Percentiles rank a stretch among this genome's conserved stretches.
Conservation (phyloP, 2,329 filamentous ascomycete species). For the Sphaerostilbella broomeana region DNA sequence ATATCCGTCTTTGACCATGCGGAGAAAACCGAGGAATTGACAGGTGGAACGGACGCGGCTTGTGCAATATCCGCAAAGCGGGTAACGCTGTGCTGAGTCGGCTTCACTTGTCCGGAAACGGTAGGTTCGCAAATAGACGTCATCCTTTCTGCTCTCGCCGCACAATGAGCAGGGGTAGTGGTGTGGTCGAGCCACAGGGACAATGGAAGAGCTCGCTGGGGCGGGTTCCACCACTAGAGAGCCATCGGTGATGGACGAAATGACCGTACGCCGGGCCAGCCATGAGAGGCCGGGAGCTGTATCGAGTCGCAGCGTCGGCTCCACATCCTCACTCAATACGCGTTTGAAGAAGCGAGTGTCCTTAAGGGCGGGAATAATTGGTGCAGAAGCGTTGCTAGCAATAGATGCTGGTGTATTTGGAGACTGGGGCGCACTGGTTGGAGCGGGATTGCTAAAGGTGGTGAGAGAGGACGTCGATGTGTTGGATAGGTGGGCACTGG, state of each 20-base stretch:
- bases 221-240: constrained; percentile 86
- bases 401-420: constrained; percentile 52
- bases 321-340: constrained; percentile 80
- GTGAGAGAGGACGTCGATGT: constrained; percentile 55
- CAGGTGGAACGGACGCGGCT: constrained; percentile 78
- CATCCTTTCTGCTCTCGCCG: constrained; percentile 70
- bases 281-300: constrained; percentile 86
- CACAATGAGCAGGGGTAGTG: constrained; percentile 75
- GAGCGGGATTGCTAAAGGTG: constrained; percentile 37
- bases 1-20: constrained; percentile 87
- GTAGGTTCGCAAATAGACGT: constrained; percentile 69
- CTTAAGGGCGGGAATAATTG: constrained; percentile 59
- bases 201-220: constrained; percentile 50
- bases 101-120: constrained; percentile 84
- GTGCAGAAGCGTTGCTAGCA: constrained; percentile 37
- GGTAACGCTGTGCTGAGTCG: constrained; percentile 80
- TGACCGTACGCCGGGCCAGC: constrained; percentile 79
- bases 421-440: constrained; percentile 50
- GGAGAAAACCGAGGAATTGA: constrained; percentile 85
- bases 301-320: constrained; percentile 87
- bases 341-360: constrained; percentile 95
- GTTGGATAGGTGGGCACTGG: constrained; percentile 46
- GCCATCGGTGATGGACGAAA: constrained; percentile 77
- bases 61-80: constrained; percentile 84
- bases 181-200: constrained; percentile 45